These are phyloP conservation scores for Massariosphaeria phaeospora DNA, from an alignment of 495 filamentous ascomycete genomes.

Conservation along the genomic window DNA sequence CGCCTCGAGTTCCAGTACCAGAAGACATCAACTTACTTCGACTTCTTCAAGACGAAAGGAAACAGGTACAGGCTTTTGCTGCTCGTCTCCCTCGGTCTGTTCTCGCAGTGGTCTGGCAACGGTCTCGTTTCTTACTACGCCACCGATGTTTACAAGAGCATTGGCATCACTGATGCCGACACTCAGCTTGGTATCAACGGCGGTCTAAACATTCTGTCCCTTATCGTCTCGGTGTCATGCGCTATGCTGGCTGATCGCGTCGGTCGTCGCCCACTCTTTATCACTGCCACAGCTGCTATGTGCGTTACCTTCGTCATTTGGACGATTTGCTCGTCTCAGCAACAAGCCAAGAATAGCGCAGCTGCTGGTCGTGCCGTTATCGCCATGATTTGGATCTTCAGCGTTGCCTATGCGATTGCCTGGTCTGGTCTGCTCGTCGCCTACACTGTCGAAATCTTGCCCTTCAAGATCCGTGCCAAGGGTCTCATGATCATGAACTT, in stretches of 20 bases:
- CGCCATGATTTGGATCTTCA: constrained; percentile 38
- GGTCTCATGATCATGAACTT: constrained; percentile 63
- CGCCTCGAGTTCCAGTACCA: constrained; percentile 41
- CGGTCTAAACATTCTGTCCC: constrained; percentile 25
- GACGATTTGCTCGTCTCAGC: constrained; percentile 34
- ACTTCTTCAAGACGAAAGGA: constrained; percentile 63
- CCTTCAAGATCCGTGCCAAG: constrained; percentile 65
- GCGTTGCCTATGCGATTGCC: constrained; percentile 31
- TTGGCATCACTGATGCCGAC: constrained; percentile 34
- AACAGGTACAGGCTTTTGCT: constrained; percentile 44
- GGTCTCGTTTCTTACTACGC: constrained; percentile 32
- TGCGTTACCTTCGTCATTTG: constrained; percentile 29
- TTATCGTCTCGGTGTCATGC: constrained; percentile 29
- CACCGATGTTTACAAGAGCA: constrained; percentile 33
- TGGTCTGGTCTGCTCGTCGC: constrained; percentile 54
- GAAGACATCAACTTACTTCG: constrained; percentile 42
- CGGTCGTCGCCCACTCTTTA: constrained; percentile 32
- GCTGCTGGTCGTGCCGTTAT: constrained; percentile 31
- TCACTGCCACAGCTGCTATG: constrained; percentile 26
- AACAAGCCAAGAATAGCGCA: constrained; percentile 21
- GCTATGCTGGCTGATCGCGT: constrained; percentile 30
- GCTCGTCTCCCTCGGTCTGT: constrained; percentile 25
- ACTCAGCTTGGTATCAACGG: constrained; percentile 31
- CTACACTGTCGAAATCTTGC: constrained; percentile 57
- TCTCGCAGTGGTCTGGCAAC: constrained; percentile 30